Evolutionary conservation across 1,284 basidiomycete species (phyloP).

Genomic region (Peniophora sp.): DNA sequence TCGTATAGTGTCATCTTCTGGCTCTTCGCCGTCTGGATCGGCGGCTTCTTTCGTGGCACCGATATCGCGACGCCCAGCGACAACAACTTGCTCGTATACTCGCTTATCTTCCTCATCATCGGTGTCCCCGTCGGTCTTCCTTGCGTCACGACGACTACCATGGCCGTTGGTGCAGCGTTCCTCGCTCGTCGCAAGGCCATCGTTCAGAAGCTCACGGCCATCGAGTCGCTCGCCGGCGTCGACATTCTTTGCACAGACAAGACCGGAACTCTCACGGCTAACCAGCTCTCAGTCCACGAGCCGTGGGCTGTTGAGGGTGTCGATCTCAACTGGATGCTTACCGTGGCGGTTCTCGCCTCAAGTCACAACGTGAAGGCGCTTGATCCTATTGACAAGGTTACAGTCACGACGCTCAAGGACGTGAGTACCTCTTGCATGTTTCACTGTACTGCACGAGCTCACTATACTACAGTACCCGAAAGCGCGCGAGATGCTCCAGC

Average conservation of each 20-base stretch:
- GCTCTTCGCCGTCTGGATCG: conserved; percentile 38
- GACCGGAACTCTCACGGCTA: conserved; percentile 48
- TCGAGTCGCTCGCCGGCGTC: conserved; percentile 49
- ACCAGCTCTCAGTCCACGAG: conserved; percentile 48
- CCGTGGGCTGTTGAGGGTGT: conserved; percentile 22
- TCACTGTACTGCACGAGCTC: neutral
- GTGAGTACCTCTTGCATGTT: neutral
- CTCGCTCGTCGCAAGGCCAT: conserved; percentile 47
- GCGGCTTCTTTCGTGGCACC: conserved; percentile 37
- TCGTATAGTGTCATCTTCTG: conserved; percentile 30
- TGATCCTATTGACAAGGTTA: conserved; percentile 51
- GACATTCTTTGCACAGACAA: conserved; percentile 52
- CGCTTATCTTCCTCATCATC: conserved; percentile 36
- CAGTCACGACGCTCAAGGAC: conserved; percentile 38
- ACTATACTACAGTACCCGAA: conserved; percentile 36
- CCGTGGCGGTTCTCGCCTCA: conserved; percentile 39
- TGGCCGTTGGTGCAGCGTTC: conserved; percentile 48
- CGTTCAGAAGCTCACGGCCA: conserved; percentile 53
- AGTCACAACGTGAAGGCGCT: conserved; percentile 46
- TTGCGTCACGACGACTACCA: conserved; percentile 32
- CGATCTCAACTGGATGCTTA: conserved; percentile 21
- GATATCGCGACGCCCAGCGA: conserved; percentile 34
- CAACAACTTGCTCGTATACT: conserved; percentile 43
- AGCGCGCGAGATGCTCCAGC: conserved; percentile 29
- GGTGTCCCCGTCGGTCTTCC: conserved; percentile 51